Evolutionary conservation across 2,329 filamentous ascomycete genomes (phyloP).

Genomic region (Calonectria naviculata): DNA sequence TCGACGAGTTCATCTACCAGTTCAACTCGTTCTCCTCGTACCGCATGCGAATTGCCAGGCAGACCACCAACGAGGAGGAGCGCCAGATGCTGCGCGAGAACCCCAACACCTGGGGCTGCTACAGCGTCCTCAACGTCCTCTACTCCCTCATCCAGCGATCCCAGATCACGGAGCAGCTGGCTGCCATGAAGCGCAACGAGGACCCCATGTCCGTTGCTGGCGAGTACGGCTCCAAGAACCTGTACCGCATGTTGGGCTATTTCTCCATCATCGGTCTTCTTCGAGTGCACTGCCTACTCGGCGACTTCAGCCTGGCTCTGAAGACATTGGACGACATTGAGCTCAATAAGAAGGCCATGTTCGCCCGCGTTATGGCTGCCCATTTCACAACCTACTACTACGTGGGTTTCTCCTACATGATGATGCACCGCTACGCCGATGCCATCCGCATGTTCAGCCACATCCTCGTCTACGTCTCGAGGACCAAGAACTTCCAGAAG

Average conservation of each 20-base stretch:
- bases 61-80: conserved; percentile 90
- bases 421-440: conserved; percentile 99
- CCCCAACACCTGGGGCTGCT: conserved; percentile 99
- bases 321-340: conserved; percentile 99
- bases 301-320: conserved; percentile 96
- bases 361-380: conserved; percentile 98
- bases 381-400: conserved; percentile 99
- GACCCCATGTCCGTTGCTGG: conserved; percentile 89
- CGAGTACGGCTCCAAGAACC: conserved; percentile 92
- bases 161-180: conserved; percentile 97
- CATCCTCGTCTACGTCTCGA: conserved; percentile 98
- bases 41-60: conserved; percentile 88
- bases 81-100: conserved; percentile 92
- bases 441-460: conserved; percentile 99
- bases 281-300: conserved; percentile 94
- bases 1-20: conserved; percentile 99
- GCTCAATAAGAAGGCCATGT: conserved; percentile 99
- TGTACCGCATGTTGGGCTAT: conserved; percentile 99
- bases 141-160: conserved; percentile 99
- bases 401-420: conserved; percentile 99
- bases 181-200: conserved; percentile 93
- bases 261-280: conserved; percentile 99
- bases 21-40: conserved; percentile 99
- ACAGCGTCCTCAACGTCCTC: conserved; percentile 98
- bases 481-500: conserved; percentile 99